Evolutionary conservation across 768 basidiomycete genomes (phyloP).

Genomic region (Hygrophorus pudorinus): DNA sequence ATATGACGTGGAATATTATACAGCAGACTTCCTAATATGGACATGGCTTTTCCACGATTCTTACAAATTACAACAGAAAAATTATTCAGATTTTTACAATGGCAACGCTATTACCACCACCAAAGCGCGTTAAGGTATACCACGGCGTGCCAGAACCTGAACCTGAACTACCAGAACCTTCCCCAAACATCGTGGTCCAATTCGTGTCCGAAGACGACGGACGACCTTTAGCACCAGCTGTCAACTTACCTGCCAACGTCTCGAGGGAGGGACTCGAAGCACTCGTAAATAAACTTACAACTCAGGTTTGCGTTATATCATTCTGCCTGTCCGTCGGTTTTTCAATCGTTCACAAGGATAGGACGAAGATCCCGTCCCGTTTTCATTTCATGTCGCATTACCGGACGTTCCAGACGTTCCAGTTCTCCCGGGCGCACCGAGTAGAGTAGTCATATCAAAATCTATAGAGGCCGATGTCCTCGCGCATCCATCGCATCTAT

Average conservation of each 20-base stretch:
- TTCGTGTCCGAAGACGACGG: constrained; percentile 90
- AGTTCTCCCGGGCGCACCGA: constrained; percentile 37
- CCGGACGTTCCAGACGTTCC: constrained; percentile 43
- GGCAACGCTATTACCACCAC: constrained; percentile 82
- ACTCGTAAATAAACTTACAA: constrained; percentile 80
- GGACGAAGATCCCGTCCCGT: constrained; percentile 88
- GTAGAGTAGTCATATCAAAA: constrained; percentile 74
- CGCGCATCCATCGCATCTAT: constrained; percentile 55
- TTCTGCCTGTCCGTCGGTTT: constrained; percentile 1
- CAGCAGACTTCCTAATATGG: no score
- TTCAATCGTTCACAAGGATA: constrained; percentile 14
- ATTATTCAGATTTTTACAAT: no score
- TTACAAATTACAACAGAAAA: no score
- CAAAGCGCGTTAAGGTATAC: constrained; percentile 79
- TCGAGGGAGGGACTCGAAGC: constrained; percentile 75
- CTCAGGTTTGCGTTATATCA: constrained; percentile 45
- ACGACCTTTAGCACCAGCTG: constrained; percentile 68
- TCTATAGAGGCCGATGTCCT: constrained; percentile 80
- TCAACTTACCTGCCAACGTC: constrained; percentile 84
- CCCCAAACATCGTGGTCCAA: constrained; percentile 77
- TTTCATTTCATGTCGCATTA: constrained; percentile 77
- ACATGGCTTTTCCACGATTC: no score
- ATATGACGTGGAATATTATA: no score
- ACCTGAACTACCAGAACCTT: constrained; percentile 32
- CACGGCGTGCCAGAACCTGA: constrained; percentile 63